Percentiles rank a stretch among this genome's conserved stretches.
Evolutionary conservation across 2,329 filamentous ascomycete species (phyloP).

Genomic region (Chaetomiaceae sp.): DNA sequence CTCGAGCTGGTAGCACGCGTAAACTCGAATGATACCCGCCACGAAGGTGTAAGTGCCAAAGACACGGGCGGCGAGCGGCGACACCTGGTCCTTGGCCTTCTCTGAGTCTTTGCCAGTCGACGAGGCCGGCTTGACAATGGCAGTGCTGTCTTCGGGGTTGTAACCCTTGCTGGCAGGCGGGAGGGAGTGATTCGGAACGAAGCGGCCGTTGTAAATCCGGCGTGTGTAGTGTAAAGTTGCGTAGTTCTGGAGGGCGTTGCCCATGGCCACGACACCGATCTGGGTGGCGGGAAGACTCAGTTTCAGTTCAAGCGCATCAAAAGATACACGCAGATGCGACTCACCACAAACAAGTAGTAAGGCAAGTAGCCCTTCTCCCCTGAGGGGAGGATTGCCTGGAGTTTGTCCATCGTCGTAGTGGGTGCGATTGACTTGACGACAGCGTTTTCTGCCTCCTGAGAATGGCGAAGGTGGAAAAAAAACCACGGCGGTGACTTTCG

Average conservation of each 20-base stretch:
- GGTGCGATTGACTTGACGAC: too few species aligned
- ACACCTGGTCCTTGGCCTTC: slow-evolving; percentile 57
- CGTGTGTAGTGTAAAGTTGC: slow-evolving; percentile 73
- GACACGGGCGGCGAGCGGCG: slow-evolving; percentile 69
- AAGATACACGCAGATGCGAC: slow-evolving; percentile 22
- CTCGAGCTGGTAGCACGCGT: slow-evolving; percentile 77
- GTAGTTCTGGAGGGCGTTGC: slow-evolving; percentile 84
- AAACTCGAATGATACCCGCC: slow-evolving; percentile 70
- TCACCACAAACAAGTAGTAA: slow-evolving; percentile 56
- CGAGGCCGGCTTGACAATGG: slow-evolving; percentile 47
- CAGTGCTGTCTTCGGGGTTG: slow-evolving; percentile 50
- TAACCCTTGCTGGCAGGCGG: slow-evolving; percentile 38
- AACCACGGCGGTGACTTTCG: too few species aligned
- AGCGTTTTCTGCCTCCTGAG: too few species aligned
- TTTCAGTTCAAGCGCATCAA: neutral
- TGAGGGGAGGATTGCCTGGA: slow-evolving; percentile 44
- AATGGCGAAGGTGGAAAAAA: too few species aligned
- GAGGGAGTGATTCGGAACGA: slow-evolving; percentile 48
- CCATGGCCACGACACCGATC: slow-evolving; percentile 77
- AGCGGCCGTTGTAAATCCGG: slow-evolving; percentile 75
- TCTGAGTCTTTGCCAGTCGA: slow-evolving; percentile 41
- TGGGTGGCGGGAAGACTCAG: slow-evolving; percentile 34
- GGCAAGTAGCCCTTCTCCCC: slow-evolving; percentile 51
- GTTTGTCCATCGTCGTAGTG: slow-evolving; percentile 40
- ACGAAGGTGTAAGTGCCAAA: slow-evolving; percentile 89